These are phyloP conservation scores for Collybiopsis luxurians DNA, from an alignment of 768 basidiomycete genomes.

Conservation along the genomic window DNA sequence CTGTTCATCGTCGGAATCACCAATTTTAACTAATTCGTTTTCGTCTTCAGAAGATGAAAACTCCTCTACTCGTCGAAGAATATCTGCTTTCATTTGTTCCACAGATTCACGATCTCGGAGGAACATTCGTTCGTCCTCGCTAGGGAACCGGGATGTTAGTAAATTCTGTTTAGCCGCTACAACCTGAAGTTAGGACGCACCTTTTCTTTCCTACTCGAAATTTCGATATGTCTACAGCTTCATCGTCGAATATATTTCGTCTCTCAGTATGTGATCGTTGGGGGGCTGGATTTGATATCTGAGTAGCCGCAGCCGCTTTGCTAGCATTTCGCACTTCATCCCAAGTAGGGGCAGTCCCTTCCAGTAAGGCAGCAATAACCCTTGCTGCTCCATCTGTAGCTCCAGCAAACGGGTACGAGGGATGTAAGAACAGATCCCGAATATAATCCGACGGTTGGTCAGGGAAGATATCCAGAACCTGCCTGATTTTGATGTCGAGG, in stretches of 20 bases:
- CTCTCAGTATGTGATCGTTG: conserved; percentile 33
- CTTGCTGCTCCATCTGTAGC: conserved; percentile 60
- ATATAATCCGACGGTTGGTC: conserved; percentile 57
- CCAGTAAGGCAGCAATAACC: conserved; percentile 71
- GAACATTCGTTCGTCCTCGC: conserved; percentile 42
- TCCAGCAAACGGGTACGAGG: conserved; percentile 45
- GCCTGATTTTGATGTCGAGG: conserved; percentile 57
- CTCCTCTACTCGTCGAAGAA: conserved; percentile 71
- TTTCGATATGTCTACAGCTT: conserved; percentile 59
- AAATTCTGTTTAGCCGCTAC: background rate
- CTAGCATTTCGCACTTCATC: conserved; percentile 19
- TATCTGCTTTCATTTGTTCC: conserved; percentile 81
- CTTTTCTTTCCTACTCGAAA: conserved; percentile 65
- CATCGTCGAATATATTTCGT: conserved; percentile 74
- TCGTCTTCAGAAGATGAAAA: conserved; percentile 62
- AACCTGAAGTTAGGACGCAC: conserved; percentile 30
- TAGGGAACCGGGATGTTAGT: conserved; percentile 18
- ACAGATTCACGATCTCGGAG: conserved; percentile 57
- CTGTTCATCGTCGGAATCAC: conserved; percentile 47
- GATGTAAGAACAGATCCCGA: conserved; percentile 49
- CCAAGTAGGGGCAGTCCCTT: conserved; percentile 58
- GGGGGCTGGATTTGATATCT: background rate
- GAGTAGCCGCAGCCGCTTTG: conserved; percentile 20
- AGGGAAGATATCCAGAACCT: conserved; percentile 78
- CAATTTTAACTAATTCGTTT: conserved; percentile 21